Percentiles rank a stretch among this genome's conserved stretches.
These are phyloP conservation scores for Albugo laibachii DNA, from an alignment of 352 stramenopile genomes.

Conservation along the genomic window DNA sequence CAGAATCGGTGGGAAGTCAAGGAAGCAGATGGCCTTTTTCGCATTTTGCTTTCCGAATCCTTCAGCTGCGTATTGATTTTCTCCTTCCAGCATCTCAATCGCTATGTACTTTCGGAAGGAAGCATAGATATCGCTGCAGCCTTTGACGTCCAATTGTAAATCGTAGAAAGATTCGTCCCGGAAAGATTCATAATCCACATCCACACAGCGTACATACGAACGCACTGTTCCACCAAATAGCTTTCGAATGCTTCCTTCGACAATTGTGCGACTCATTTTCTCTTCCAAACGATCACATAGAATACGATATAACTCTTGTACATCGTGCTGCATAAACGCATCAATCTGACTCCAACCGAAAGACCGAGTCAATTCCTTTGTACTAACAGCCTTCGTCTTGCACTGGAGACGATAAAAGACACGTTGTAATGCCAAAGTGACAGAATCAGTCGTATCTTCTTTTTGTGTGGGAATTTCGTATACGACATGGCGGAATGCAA, in stretches of 20 bases:
- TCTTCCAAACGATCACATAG: slow-evolving; percentile 84
- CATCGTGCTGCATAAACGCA: slow-evolving; percentile 86
- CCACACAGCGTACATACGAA: slow-evolving; percentile 81
- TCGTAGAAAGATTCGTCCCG: slow-evolving; percentile 86
- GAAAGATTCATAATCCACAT: slow-evolving; percentile 78
- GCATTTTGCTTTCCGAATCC: slow-evolving; percentile 80
- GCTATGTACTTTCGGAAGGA: slow-evolving; percentile 85
- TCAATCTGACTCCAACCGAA: slow-evolving; percentile 86
- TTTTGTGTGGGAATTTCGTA: slow-evolving; percentile 57
- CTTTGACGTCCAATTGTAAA: slow-evolving; percentile 85
- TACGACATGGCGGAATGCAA: slow-evolving; percentile 66
- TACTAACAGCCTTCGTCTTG: slow-evolving; percentile 63
- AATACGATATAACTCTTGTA: slow-evolving; percentile 82
- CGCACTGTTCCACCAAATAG: slow-evolving; percentile 82
- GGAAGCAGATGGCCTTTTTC: slow-evolving; percentile 73
- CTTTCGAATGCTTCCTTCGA: slow-evolving; percentile 59
- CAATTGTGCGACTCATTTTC: slow-evolving; percentile 80
- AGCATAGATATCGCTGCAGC: slow-evolving; percentile 72
- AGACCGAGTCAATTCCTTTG: slow-evolving; percentile 81
- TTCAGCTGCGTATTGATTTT: slow-evolving; percentile 88
- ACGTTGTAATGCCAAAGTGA: slow-evolving; percentile 61
- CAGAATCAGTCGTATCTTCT: slow-evolving; percentile 70
- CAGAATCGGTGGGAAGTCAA: slow-evolving; percentile 72
- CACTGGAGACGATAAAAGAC: slow-evolving; percentile 73
- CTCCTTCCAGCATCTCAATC: slow-evolving; percentile 82